These are phyloP conservation scores for Barnettozyma californica DNA, from an alignment of 805 yeast species.

Conservation along the genomic window DNA sequence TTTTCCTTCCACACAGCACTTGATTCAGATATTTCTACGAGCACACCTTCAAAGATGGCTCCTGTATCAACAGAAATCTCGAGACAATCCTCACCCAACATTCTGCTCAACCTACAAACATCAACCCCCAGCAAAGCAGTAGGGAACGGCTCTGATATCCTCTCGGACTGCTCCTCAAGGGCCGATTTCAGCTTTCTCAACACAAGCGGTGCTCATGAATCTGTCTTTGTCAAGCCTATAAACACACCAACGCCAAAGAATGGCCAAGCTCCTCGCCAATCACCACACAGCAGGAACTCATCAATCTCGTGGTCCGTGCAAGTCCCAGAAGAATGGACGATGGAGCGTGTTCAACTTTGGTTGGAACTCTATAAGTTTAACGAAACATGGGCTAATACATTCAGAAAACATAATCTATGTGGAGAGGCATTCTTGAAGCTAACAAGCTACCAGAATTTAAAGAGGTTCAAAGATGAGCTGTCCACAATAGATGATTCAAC, in stretches of 20 bases:
- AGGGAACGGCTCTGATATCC: neutral
- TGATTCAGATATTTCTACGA: constrained; percentile 5
- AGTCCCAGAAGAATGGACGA: constrained; percentile 64
- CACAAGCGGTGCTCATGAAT: constrained; percentile 16
- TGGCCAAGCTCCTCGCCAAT: constrained; percentile 2
- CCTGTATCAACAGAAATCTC: constrained; percentile 11
- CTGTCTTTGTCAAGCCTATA: neutral
- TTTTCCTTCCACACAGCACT: constrained; percentile 21
- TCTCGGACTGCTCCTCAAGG: constrained; percentile 9
- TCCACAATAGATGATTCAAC: constrained; percentile 44
- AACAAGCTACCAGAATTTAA: constrained; percentile 60
- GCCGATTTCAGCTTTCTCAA: constrained; percentile 24
- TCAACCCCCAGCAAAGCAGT: constrained; percentile 11
- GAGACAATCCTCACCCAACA: constrained; percentile 11
- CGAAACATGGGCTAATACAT: constrained; percentile 65
- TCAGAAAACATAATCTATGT: constrained; percentile 48
- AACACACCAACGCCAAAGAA: neutral
- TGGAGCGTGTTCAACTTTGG: constrained; percentile 65
- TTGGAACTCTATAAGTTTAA: constrained; percentile 63
- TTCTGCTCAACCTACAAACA: constrained; percentile 8
- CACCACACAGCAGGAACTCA: constrained; percentile 23
- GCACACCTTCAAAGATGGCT: constrained; percentile 17
- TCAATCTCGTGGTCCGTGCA: constrained; percentile 44
- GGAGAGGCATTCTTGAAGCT: constrained; percentile 64
- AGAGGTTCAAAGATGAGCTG: constrained; percentile 32